Evolutionary conservation across 2,329 filamentous ascomycete genomes (phyloP).

Genomic region (Trichoderma koningii): DNA sequence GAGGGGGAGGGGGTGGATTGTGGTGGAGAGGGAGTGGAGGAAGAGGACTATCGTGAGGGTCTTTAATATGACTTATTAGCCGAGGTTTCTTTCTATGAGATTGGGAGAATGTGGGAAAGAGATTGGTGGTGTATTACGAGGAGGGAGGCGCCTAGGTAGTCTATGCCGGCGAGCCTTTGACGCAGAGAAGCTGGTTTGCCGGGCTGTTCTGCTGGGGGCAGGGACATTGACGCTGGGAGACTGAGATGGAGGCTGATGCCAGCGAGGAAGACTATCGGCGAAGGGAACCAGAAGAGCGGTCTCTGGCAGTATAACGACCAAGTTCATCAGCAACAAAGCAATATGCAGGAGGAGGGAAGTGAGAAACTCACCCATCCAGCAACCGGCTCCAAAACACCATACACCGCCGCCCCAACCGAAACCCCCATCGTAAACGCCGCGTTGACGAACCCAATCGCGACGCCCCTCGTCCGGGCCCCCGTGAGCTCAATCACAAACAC

Average conservation of each 20-base stretch:
- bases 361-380: constrained; percentile 67
- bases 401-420: constrained; percentile 69
- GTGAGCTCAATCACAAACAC: constrained; percentile 77
- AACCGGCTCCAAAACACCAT: constrained; percentile 62
- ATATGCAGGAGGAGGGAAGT: no score
- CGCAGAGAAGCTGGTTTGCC: neutral
- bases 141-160: constrained; percentile 72
- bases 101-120: no score
- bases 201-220: neutral
- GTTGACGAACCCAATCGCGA: constrained; percentile 75
- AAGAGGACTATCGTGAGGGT: constrained; percentile 68
- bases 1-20: constrained; percentile 62
- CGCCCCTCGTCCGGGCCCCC: constrained; percentile 64
- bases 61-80: constrained; percentile 40
- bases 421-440: constrained; percentile 71
- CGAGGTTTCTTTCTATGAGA: no score
- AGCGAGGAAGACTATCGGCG: constrained; percentile 62
- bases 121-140: constrained; percentile 51
- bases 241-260: constrained; percentile 65
- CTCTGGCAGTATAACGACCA: constrained; percentile 49
- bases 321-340: neutral
- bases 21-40: constrained; percentile 68
- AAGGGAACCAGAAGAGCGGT: constrained; percentile 71
- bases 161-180: constrained; percentile 49
- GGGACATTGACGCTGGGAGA: constrained; percentile 52